A percentile compares a stretch with the other conserved stretches of the same genome.
Evolutionary conservation across 2,329 filamentous ascomycete genomes (phyloP).

Genomic region (Botrytis byssoidea): DNA sequence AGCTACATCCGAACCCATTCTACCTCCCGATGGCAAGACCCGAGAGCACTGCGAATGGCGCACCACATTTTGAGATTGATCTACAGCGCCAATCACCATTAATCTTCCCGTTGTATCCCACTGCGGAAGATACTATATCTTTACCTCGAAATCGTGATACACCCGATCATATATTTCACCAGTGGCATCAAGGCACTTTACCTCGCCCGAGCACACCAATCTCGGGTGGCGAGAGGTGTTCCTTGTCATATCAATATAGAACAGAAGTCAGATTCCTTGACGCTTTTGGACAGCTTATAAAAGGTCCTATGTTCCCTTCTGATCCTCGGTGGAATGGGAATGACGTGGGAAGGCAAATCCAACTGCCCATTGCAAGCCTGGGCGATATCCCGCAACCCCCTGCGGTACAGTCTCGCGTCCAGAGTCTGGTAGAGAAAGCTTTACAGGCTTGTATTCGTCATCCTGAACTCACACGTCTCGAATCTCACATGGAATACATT

Average conservation of each 20-base stretch:
- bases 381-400: conserved; percentile 30
- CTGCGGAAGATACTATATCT: background rate
- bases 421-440: conserved; percentile 38
- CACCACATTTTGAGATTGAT: background rate
- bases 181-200: background rate
- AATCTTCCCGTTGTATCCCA: background rate
- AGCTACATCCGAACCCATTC: conserved; percentile 63
- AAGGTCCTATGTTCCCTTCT: conserved; percentile 34
- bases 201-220: background rate
- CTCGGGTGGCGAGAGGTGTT: conserved; percentile 4
- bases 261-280: conserved; percentile 37
- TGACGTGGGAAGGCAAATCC: background rate
- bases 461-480: conserved; percentile 31
- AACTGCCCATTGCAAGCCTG: conserved; percentile 26
- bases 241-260: conserved; percentile 31
- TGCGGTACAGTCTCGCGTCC: conserved; percentile 31
- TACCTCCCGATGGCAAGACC: conserved; percentile 41
- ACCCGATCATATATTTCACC: background rate
- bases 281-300: conserved; percentile 30
- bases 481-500: conserved; percentile 27
- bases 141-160: background rate
- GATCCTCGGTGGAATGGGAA: conserved; percentile 18
- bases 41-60: background rate
- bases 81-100: background rate
- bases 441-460: conserved; percentile 32